These are phyloP conservation scores for Pseudogymnoascus sp. DNA, from an alignment of 2,329 filamentous ascomycete genomes.

Conservation along the genomic window DNA sequence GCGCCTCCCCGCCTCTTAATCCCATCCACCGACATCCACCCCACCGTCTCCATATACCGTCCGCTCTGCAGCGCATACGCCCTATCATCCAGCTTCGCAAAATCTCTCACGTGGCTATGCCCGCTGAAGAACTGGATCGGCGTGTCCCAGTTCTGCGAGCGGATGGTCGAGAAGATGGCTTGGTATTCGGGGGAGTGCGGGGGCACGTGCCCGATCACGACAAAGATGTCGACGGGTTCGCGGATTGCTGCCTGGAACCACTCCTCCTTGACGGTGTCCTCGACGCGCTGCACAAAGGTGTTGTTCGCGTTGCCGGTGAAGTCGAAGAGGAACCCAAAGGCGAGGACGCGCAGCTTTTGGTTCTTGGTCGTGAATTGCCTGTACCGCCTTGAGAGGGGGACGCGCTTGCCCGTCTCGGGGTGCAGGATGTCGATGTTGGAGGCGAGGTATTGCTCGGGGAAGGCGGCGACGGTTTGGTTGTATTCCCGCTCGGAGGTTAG, in stretches of 20 bases:
- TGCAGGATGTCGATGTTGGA: constrained; percentile 89
- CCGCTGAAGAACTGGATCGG: constrained; percentile 91
- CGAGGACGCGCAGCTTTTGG: constrained; percentile 74
- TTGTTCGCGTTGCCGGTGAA: constrained; percentile 90
- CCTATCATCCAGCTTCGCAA: constrained; percentile 67
- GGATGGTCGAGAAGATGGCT: constrained; percentile 69
- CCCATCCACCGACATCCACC: constrained; percentile 81
- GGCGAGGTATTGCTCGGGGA: constrained; percentile 70
- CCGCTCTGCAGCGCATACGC: constrained; percentile 79
- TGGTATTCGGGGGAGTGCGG: constrained; percentile 74
- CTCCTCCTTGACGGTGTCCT: constrained; percentile 68
- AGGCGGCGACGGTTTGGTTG: constrained; percentile 72
- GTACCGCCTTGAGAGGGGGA: constrained; percentile 73
- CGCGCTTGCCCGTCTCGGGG: constrained; percentile 58
- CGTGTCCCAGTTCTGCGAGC: constrained; percentile 66
- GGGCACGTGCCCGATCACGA: constrained; percentile 80
- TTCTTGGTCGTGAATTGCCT: constrained; percentile 89
- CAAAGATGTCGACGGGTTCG: constrained; percentile 69
- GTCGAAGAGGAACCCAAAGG: constrained; percentile 92
- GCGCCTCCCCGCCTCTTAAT: constrained; percentile 25
- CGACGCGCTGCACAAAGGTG: constrained; percentile 71
- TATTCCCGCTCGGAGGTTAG: constrained; percentile 74
- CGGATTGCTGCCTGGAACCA: constrained; percentile 86
- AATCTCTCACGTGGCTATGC: constrained; percentile 83
- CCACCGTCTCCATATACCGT: constrained; percentile 89